These are phyloP conservation scores for Sporobolomyces roseus DNA, from an alignment of 768 basidiomycete species.

Conservation along the genomic window DNA sequence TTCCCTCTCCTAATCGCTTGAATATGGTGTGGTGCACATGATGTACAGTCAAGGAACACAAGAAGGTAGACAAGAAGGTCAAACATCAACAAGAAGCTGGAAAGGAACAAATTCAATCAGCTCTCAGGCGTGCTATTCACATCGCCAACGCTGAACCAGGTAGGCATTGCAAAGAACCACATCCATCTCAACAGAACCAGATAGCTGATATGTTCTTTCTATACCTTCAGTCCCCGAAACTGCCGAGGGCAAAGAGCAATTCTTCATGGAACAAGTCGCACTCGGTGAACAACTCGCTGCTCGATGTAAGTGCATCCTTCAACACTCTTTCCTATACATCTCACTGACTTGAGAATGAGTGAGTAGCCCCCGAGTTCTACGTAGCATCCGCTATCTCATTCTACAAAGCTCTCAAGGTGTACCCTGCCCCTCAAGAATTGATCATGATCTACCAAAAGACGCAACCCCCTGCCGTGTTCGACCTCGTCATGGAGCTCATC, in stretches of 20 bases:
- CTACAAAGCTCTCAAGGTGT: conserved; percentile 88
- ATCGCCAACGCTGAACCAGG: conserved; percentile 64
- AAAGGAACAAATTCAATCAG: conserved; percentile 59
- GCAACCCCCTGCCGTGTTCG: conserved; percentile 68
- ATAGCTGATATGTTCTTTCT: neutral
- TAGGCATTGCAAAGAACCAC: too few relatives aligned
- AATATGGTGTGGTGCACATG: too few relatives aligned
- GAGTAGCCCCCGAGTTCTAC: conserved; percentile 67
- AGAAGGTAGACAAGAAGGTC: conserved; percentile 70
- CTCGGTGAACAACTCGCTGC: conserved; percentile 77
- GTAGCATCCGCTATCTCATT: conserved; percentile 81
- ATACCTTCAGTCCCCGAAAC: conserved; percentile 54
- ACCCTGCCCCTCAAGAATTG: conserved; percentile 89
- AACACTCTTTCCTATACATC: neutral
- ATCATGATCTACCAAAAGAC: conserved; percentile 93
- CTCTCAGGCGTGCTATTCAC: conserved; percentile 53
- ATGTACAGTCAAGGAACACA: conserved; percentile 93
- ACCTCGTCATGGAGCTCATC: conserved; percentile 77
- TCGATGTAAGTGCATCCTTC: conserved; percentile 64
- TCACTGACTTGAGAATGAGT: neutral
- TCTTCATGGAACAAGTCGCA: conserved; percentile 85
- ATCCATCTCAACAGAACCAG: neutral
- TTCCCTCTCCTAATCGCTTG: too few relatives aligned
- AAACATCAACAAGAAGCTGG: conserved; percentile 50
- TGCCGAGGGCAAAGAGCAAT: conserved; percentile 75